Conservation (phyloP, 306 rosid species). For the Acacia acuminata region DNA sequence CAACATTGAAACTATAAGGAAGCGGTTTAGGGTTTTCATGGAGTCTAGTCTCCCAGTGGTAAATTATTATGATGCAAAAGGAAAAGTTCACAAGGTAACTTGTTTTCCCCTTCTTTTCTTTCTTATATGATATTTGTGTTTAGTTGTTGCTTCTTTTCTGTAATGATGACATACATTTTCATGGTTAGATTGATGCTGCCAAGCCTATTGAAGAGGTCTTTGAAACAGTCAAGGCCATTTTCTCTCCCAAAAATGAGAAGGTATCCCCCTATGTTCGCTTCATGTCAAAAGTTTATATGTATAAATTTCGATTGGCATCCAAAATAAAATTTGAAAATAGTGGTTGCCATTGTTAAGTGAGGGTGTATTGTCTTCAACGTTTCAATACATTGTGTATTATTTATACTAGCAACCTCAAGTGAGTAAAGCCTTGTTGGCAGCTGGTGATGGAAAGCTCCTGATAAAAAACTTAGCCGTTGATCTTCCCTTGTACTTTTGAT, state of each 20-base stretch:
- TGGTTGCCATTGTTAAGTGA: constrained; percentile 19
- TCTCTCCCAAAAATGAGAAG: constrained; percentile 79
- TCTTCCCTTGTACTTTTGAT: constrained; percentile 14
- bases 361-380: constrained; percentile 27
- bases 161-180: constrained; percentile 24
- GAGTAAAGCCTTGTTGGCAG: constrained; percentile 21
- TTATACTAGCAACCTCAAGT: neutral
- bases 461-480: neutral
- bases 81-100: constrained; percentile 85
- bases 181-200: constrained; percentile 77
- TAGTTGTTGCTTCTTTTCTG: constrained; percentile 24
- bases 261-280: constrained; percentile 54
- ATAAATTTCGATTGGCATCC: constrained; percentile 37
- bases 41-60: constrained; percentile 92
- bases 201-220: constrained; percentile 82
- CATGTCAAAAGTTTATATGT: constrained; percentile 46
- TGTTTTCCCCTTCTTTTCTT: neutral
- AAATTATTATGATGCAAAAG: constrained; percentile 68
- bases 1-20: constrained; percentile 93
- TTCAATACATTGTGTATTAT: constrained; percentile 30
- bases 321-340: constrained; percentile 33
- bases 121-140: constrained; percentile 1
- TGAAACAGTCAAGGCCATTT: constrained; percentile 76
- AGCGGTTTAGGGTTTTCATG: constrained; percentile 86
- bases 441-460: neutral